Base-by-base conservation (phyloP, 768 basidiomycete genomes). In the Dentipellis sp. region DNA sequence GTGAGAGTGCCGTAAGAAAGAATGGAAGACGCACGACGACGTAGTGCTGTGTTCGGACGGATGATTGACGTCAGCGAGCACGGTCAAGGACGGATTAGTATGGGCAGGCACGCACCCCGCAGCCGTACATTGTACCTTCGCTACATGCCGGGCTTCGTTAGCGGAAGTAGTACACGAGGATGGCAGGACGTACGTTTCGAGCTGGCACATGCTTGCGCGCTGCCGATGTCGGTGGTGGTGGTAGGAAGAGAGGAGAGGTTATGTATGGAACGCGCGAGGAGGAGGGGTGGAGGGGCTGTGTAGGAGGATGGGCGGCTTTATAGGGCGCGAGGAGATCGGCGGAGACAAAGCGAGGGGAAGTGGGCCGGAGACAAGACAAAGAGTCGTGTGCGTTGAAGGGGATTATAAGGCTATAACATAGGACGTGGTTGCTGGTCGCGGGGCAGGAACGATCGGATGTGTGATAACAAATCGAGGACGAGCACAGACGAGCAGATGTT, bases 111-210 rank as follows among this genome's bases (percentile, higher is more conserved):
- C 68, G 56, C 63, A 72, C 71, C 58, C 88, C 88, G 68, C 88
- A 91, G 65, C 84, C 86, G 65, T 82, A 75, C 72, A 82, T 81
- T 59, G 78, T 83, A 60, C 84, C 88, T 77, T 87, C 84, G 64
- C 87, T 89, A 72, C 39, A 56, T 55, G 56, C 64, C 48, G 62
- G 56, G 60, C 29, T 29, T 29, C 56, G 68, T 49, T 40, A 60
- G 63, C 9, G 29, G 47, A 9, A 47, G 36, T 46, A 16, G 53
- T 6, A 64, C 69, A 48, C 49, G 66, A 54, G 60, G 54, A 58
- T 10, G 37, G 34, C 47, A 21, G 53, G 12, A 64, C 71, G 50
- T 59, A 72, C 71, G 73, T 73, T 51, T 70, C 67, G 61, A 71
- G 71, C 57, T 72, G 67, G 65, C 72, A 73, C 71, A 74, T 74